These are phyloP conservation scores for Ordospora pajunii DNA, from an alignment of 371 early-diverging fungal species.

Conservation along the genomic window DNA sequence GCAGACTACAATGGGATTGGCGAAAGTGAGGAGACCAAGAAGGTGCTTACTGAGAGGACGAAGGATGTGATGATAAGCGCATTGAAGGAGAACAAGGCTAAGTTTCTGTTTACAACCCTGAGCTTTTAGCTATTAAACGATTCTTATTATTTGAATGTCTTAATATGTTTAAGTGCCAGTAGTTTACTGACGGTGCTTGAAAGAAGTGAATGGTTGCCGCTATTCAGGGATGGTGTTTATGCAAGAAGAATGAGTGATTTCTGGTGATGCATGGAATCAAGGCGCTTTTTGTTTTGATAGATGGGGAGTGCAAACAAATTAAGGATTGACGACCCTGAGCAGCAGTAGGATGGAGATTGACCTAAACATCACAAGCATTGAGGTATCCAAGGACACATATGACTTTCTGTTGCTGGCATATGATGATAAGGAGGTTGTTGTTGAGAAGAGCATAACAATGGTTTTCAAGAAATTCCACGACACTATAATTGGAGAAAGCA, in stretches of 20 bases:
- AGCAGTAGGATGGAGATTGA: not conserved
- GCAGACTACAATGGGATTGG: conserved; percentile 18
- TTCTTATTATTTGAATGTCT: conserved; percentile 6
- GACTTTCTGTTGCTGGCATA: not conserved
- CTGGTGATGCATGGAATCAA: no score
- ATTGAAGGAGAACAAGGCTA: conserved; percentile 33
- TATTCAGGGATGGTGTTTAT: no score
- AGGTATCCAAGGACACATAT: not conserved
- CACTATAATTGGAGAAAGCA: not conserved
- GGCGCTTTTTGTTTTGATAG: no score
- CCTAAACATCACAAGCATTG: not conserved
- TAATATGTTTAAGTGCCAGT: not conserved
- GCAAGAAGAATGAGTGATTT: no score
- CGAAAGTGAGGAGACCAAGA: conserved; percentile 36
- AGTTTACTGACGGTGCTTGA: no score
- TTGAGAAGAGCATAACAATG: not conserved
- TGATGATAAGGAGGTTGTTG: not conserved
- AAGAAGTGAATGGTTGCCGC: no score
- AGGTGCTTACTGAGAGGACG: conserved; percentile 29
- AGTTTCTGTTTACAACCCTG: conserved; percentile 55
- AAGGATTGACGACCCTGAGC: no score
- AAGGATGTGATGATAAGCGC: conserved; percentile 47
- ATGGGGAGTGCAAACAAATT: no score
- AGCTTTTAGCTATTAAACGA: conserved; percentile 41
- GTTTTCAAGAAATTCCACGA: not conserved